Evolutionary conservation across 2,329 filamentous ascomycete genomes (phyloP).

Genomic region (Stagonosporopsis cucurbitacearum): DNA sequence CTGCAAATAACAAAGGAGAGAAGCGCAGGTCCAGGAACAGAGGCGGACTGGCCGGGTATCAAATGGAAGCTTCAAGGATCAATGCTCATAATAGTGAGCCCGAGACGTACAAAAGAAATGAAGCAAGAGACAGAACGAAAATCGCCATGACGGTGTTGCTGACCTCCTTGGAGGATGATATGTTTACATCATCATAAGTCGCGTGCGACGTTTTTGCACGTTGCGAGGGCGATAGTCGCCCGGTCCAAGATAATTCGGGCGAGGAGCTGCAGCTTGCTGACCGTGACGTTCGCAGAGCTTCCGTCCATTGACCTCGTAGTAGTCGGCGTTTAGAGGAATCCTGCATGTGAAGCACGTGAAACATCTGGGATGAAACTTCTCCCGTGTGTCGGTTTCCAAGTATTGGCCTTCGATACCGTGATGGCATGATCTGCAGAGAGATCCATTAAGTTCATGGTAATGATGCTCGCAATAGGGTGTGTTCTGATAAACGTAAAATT

Average conservation of each 20-base stretch:
- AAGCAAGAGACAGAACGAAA: background rate
- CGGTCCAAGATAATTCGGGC: slow-evolving; percentile 48
- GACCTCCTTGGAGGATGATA: background rate
- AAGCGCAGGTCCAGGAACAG: slow-evolving; percentile 11
- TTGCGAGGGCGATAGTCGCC: slow-evolving; percentile 44
- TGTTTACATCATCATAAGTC: slow-evolving; percentile 59
- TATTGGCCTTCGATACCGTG: slow-evolving; percentile 93
- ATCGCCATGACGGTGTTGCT: background rate
- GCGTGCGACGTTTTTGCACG: slow-evolving; percentile 57
- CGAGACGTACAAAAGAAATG: slow-evolving; percentile 1
- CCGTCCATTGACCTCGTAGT: slow-evolving; percentile 83
- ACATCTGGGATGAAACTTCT: slow-evolving; percentile 87
- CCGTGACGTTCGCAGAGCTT: slow-evolving; percentile 91
- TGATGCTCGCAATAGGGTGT: slow-evolving; percentile 89
- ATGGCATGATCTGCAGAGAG: slow-evolving; percentile 79
- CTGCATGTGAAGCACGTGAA: slow-evolving; percentile 84
- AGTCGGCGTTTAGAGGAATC: slow-evolving; percentile 77
- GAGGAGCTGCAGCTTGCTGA: slow-evolving; percentile 59
- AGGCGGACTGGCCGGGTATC: slow-evolving; percentile 36
- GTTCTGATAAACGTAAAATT: slow-evolving; percentile 91
- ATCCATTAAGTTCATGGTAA: slow-evolving; percentile 90
- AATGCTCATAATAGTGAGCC: slow-evolving; percentile 21
- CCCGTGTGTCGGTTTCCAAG: slow-evolving; percentile 76
- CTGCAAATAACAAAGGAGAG: slow-evolving; percentile 14
- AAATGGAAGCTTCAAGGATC: slow-evolving; percentile 21